Evolutionary conservation across 352 stramenopile species (phyloP).

Genomic region (Elongisporangium anandrum): DNA sequence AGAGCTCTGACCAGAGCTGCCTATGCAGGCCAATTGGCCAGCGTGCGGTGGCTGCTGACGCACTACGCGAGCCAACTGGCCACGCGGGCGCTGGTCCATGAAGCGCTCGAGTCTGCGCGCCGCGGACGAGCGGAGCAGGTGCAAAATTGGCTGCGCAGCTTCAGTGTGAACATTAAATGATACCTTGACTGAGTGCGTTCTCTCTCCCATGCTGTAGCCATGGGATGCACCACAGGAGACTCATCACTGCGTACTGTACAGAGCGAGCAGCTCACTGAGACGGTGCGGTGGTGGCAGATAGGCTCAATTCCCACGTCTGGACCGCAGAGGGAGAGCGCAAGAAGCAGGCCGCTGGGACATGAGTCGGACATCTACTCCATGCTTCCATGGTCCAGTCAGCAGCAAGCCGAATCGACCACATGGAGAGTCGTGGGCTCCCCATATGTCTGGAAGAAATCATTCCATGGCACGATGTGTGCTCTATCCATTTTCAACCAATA

Average conservation of each 20-base stretch:
- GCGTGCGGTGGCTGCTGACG: constrained; percentile 25
- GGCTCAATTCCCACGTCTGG: neutral
- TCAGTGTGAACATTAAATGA: constrained; percentile 6
- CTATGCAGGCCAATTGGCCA: constrained; percentile 26
- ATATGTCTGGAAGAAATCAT: too few relatives aligned
- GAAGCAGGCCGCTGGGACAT: neutral
- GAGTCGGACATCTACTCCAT: neutral
- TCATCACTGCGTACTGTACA: neutral
- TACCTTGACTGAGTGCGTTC: neutral
- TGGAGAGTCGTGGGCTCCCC: too few relatives aligned
- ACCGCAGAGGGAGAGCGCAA: neutral
- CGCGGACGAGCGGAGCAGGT: constrained; percentile 27
- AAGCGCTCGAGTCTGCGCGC: constrained; percentile 16
- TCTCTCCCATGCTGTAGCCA: neutral
- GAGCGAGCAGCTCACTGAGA: neutral
- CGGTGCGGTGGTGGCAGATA: neutral
- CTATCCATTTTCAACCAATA: neutral
- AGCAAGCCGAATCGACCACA: neutral
- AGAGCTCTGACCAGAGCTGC: constrained; percentile 20
- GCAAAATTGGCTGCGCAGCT: constrained; percentile 16
- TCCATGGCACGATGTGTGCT: neutral
- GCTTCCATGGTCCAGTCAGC: neutral
- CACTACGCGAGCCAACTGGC: constrained; percentile 20
- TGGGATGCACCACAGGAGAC: too few relatives aligned
- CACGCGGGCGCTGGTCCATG: constrained; percentile 5